Evolutionary conservation across 495 filamentous ascomycete genomes (phyloP).

Genomic region (Talaromyces liani): DNA sequence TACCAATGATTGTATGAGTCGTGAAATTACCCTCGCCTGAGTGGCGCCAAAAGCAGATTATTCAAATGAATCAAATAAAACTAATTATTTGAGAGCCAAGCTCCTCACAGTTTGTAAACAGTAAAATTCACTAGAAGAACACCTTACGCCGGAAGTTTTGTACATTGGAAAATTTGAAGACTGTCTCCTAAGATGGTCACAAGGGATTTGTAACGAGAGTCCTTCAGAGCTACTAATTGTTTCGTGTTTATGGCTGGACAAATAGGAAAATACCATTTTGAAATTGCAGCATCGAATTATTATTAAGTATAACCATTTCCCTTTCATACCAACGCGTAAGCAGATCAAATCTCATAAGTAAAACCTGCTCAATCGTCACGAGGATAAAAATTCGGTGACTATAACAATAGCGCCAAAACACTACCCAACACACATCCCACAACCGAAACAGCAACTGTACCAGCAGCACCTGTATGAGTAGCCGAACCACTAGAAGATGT

Average conservation of each 20-base stretch:
- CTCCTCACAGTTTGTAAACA: not conserved
- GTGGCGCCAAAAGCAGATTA: not conserved
- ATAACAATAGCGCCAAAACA: slow-evolving; percentile 5
- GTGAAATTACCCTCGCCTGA: not conserved
- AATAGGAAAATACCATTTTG: too few relatives aligned
- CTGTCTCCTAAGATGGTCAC: too few relatives aligned
- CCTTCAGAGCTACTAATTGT: not conserved
- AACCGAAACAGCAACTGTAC: not conserved
- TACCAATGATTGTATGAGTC: not conserved
- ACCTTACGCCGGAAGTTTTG: too few relatives aligned
- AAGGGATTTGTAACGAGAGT: too few relatives aligned
- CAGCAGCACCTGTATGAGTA: slow-evolving; percentile 6
- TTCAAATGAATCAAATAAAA: not conserved
- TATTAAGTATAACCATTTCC: not conserved
- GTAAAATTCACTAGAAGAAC: not conserved
- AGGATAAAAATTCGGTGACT: not conserved
- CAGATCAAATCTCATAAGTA: not conserved
- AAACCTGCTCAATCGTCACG: not conserved
- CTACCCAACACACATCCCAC: not conserved
- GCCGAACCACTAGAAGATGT: slow-evolving; percentile 2
- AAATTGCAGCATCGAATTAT: not conserved
- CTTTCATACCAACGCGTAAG: not conserved
- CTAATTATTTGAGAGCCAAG: not conserved
- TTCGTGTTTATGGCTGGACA: too few relatives aligned
- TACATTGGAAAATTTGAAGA: too few relatives aligned